Base-by-base conservation (phyloP, 352 stramenopile species). In the Globisporangium barbulae region DNA sequence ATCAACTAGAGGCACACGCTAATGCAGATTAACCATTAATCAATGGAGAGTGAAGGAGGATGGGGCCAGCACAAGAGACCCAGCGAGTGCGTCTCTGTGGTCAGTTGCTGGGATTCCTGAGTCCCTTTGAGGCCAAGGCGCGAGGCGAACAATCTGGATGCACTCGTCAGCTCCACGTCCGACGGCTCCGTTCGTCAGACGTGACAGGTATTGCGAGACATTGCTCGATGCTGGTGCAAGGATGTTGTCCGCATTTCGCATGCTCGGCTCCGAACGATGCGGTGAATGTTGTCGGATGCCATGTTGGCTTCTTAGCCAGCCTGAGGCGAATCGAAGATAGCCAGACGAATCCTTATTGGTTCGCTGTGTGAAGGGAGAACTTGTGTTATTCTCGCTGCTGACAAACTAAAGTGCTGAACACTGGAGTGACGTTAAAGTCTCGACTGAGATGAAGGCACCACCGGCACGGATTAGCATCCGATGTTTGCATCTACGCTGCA, bases 21-120 rank as follows among this genome's bases (percentile, higher is more conserved):
- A 33, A 53, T 4, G 48, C 13, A 21, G 48, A 53, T 37, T 53
- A 53, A 37, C 13, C 48, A 37, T 53, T 53, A 53, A 53, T 53
- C 19, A 28, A 25, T 49, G 45, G 8, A 41, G 35, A 41, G 35
- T 41, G 35, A 41, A 41, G 35, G 35, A 33, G 47, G 47, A 53
- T 53, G 48, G 13, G 48, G 22, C 45, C 21, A 19, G 21, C 25
- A 10, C 13, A 12, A 31, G 28, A 31, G 15, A 52, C 28, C 47
- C 4, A 33, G 47, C 21, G 10, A 17, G 21, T 30, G 35, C 35
- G 35, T 8, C 35, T 37, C 12, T 41, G 35, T 41, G 35, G 35
- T 33, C 47, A 53, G 47, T 28, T 53, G 3, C 47, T 7, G 15
- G 10, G 10, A 53, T 53, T n/a, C 10, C 47, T 53, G 5, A 13